These are phyloP conservation scores for Croton setiger DNA, from an alignment of 441 rosid species.

Conservation along the genomic window DNA sequence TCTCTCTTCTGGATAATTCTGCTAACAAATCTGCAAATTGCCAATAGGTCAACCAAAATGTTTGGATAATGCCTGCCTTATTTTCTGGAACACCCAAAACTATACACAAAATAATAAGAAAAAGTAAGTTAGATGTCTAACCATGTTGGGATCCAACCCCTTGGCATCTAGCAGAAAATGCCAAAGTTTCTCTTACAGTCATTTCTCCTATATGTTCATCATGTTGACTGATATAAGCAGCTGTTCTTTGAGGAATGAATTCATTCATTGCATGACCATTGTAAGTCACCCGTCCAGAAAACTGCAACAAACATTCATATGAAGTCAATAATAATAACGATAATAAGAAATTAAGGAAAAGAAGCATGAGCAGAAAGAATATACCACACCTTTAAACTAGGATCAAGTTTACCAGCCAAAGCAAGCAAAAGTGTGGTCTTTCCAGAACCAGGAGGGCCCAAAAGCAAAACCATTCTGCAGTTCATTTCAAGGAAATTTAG, in stretches of 20 bases:
- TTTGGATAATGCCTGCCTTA: background rate
- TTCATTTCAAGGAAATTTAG: background rate
- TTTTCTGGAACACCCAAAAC: background rate
- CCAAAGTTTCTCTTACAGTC: constrained; percentile 30
- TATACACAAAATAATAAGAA: background rate
- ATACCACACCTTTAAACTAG: constrained; percentile 18
- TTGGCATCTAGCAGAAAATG: constrained; percentile 24
- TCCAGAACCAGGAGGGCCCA: constrained; percentile 30
- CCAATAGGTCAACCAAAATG: no score
- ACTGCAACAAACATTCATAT: constrained; percentile 9
- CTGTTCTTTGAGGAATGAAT: constrained; percentile 23
- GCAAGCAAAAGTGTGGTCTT: constrained; percentile 27
- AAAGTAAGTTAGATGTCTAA: background rate
- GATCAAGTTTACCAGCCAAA: constrained; percentile 29
- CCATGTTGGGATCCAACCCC: constrained; percentile 23
- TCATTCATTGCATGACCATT: constrained; percentile 25
- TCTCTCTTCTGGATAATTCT: constrained; percentile 23
- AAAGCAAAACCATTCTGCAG: constrained; percentile 47
- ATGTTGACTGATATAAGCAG: constrained; percentile 26
- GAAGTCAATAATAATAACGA: background rate
- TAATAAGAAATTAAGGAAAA: background rate
- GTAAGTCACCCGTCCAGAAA: constrained; percentile 22
- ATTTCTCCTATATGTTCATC: constrained; percentile 24
- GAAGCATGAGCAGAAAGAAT: background rate
- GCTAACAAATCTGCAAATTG: constrained; percentile 19